Percentiles rank a stretch among this genome's conserved stretches.
Conservation (phyloP, 164 flowering plant species). For the Pachysandra terminalis region DNA sequence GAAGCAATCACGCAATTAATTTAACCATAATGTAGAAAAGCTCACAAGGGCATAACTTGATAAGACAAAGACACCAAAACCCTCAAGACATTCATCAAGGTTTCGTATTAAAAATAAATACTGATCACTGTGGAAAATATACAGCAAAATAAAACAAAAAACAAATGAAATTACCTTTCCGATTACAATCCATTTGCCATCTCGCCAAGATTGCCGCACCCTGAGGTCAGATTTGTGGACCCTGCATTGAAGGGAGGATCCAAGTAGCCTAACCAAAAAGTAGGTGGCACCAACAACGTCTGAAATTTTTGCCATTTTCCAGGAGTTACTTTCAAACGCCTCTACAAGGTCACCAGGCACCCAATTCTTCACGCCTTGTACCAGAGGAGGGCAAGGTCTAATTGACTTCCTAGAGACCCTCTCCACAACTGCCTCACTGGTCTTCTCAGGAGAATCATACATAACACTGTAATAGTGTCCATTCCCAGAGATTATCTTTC, state of each 20-base stretch:
- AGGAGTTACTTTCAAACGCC: conserved; percentile 31
- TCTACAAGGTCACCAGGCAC: conserved; percentile 40
- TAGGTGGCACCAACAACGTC: conserved; percentile 18
- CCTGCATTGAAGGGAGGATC: conserved; percentile 33
- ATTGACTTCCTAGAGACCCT: conserved; percentile 38
- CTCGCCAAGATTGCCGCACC: conserved; percentile 48
- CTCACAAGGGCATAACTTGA: background rate
- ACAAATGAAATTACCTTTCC: conserved; percentile 42
- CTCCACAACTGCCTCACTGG: conserved; percentile 17
- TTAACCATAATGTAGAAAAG: background rate
- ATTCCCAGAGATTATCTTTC: conserved; percentile 36
- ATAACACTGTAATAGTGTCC: conserved; percentile 34
- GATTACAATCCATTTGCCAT: conserved; percentile 42
- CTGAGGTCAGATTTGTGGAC: conserved; percentile 34
- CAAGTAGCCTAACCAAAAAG: conserved; percentile 49
- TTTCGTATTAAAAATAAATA: background rate
- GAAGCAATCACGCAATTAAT: background rate
- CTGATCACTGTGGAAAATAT: background rate
- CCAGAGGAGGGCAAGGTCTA: conserved; percentile 42
- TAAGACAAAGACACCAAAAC: background rate
- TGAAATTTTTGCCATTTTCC: conserved; percentile 38
- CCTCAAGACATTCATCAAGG: background rate
- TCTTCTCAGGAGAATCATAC: conserved; percentile 14
- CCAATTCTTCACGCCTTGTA: conserved; percentile 15
- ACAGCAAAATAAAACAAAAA: background rate